Evolutionary conservation across 1,139 yeast species (phyloP), one percentile per base, ranked within the genome.

Genomic region (Hyphopichia khmerensis): DNA sequence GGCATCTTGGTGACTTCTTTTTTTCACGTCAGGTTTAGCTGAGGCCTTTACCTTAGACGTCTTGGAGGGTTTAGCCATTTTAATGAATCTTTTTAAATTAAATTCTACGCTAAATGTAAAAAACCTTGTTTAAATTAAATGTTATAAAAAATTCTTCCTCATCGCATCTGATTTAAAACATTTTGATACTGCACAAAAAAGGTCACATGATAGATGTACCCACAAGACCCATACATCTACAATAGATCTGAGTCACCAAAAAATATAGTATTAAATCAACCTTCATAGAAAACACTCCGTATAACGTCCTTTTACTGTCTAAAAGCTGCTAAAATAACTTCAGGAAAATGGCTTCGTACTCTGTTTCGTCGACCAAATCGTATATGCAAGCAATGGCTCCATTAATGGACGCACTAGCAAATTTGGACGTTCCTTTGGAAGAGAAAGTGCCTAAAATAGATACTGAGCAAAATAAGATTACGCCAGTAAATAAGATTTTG

Each of bases 311-410:
- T n/a, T n/a, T n/a, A n/a, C n/a, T n/a, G n/a, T n/a, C n/a, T n/a
- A 7, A 29, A n/a, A 15, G 10, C 32, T 15, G 16, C 16, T 29
- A n/a, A 29, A 14, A 8, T 4, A n/a, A 14, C n/a, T n/a, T 29
- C 32, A n/a, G n/a, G 13, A n/a, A 33, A n/a, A 67, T 67, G 72
- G 66, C 68, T 4, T 55, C 66, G 32, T 72, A 72, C 48, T 64
- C 69, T 36, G 84, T 75, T 9, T 68, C 78, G n/a, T 84, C 90
- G 1, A 83, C 90, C 4, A 77, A 80, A 59, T 84, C 93, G 30
- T 86, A 80, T 63, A 81, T 85, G 87, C 79, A 78, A 57, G 91
- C 93, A 31, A 84, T 86, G 89, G 77, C 73, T 57, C 77, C 81
- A 1, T 76, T 86, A 82, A 65, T 77, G 30, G 79, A 75, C 11